These are phyloP conservation scores for Eucalyptus cloeziana DNA, from an alignment of 345 rosid genomes.

Conservation along the genomic window DNA sequence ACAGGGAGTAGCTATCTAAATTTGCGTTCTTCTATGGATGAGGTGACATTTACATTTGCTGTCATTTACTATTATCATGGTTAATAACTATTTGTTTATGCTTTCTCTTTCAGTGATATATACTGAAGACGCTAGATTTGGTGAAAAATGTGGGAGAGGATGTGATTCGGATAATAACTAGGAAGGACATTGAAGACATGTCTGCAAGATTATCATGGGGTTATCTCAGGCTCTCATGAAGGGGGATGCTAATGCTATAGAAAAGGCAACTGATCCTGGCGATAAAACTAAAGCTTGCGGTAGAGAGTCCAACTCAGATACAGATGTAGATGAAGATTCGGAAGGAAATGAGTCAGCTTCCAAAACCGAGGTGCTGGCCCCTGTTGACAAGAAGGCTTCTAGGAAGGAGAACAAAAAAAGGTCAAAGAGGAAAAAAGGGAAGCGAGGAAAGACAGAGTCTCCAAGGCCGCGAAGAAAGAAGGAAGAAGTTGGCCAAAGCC, in stretches of 20 bases:
- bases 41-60: not conserved
- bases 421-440: slow-evolving; percentile 88
- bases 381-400: slow-evolving; percentile 54
- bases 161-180: slow-evolving; percentile 28
- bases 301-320: not conserved
- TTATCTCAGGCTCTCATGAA: slow-evolving; percentile 52
- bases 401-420: slow-evolving; percentile 79
- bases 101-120: slow-evolving; percentile 32
- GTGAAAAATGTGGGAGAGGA: slow-evolving; percentile 73
- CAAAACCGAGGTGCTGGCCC: slow-evolving; percentile 4
- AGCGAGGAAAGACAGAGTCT: slow-evolving; percentile 59
- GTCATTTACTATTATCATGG: no score
- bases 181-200: slow-evolving; percentile 38
- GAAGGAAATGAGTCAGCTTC: slow-evolving; percentile 4
- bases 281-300: no score
- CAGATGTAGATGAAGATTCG: slow-evolving; percentile 26
- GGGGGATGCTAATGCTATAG: no score
- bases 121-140: slow-evolving; percentile 64
- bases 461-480: slow-evolving; percentile 85
- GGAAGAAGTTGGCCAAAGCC: slow-evolving; percentile 63
- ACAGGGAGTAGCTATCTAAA: not conserved
- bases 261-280: no score
- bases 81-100: not conserved
- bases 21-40: not conserved
- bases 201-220: slow-evolving; percentile 53